Base-by-base conservation (phyloP, 441 rosid species). In the Adansonia rubrostipa region DNA sequence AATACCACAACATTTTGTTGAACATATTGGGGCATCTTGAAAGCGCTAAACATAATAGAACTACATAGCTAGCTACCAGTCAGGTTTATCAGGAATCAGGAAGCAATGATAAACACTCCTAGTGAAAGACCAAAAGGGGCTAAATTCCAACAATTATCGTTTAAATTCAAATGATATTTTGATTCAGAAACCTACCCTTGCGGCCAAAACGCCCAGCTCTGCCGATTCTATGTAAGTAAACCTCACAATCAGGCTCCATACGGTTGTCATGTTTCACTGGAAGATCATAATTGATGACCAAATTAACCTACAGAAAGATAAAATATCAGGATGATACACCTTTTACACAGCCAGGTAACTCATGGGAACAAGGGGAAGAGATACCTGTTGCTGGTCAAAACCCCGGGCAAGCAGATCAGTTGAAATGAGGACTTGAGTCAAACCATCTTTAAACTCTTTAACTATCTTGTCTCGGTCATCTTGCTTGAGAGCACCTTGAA, bases 161-260 rank as follows among this genome's bases (percentile, higher is more conserved):
- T 28, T n/a, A 72, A n/a, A 36, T 8, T 36, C 9, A 58, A 42
- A 82, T 36, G 36, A 61, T 15, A 47, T 40, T 47, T 20, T 9
- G 56, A 40, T 66, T 54, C 9, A 75, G 24, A 82, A 72, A 67
- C 76, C 71, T 77, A 91, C 98, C 98, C 87, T 90, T 94, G 76
- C 98, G 92, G 67, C 99, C 99, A 87, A 96, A 96, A 13, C 98
- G 93, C 48, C 99, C 99, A 33, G 98, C 99, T 80, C 99, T 89
- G 48, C 99, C 99, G 72, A 94, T 93, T 82, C 99, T 92, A 83
- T 94, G 99, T 82, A 96, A 88, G 86, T 96, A 96, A 33, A 90
- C 95, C 85, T 96, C 98, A 80, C 76, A 96, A 79, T 94, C 88
- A 75, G 99, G 99, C 80, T 93, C 98, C n/a, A 72, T 68, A 5